A percentile compares a stretch with the other conserved stretches of the same genome.
These are phyloP conservation scores for Rhynchospora breviuscula DNA, from an alignment of 176 grass and related monocot species.

Conservation along the genomic window DNA sequence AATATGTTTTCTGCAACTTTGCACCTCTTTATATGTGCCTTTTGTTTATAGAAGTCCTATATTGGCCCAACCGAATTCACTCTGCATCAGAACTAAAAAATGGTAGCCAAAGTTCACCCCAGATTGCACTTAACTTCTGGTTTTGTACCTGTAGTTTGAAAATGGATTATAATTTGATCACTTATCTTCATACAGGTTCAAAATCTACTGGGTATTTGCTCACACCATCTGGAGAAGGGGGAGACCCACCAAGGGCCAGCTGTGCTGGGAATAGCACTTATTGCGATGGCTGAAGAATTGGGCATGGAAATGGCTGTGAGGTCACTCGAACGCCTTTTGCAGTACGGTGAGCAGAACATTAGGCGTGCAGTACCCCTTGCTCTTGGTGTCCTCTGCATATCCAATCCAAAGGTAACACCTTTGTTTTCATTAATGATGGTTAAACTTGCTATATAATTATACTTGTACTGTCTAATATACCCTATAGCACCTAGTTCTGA, in stretches of 20 bases:
- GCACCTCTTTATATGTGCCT: background rate
- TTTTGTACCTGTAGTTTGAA: slow-evolving; percentile 4
- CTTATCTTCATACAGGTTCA: slow-evolving; percentile 54
- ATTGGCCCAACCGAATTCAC: background rate
- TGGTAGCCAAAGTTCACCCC: background rate
- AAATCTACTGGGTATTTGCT: slow-evolving; percentile 79
- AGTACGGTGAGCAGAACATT: slow-evolving; percentile 99
- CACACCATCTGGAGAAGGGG: slow-evolving; percentile 90
- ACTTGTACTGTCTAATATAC: background rate
- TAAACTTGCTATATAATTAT: background rate
- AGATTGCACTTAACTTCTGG: background rate
- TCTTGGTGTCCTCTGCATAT: slow-evolving; percentile 92
- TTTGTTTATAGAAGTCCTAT: background rate
- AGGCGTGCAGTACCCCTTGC: slow-evolving; percentile 90
- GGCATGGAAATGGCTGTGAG: slow-evolving; percentile 85
- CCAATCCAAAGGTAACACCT: slow-evolving; percentile 75
- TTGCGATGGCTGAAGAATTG: slow-evolving; percentile 96
- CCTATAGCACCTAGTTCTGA: background rate
- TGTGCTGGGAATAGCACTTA: slow-evolving; percentile 97
- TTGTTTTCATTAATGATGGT: background rate
- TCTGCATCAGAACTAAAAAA: background rate
- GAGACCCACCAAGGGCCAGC: slow-evolving; percentile 96
- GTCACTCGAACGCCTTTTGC: slow-evolving; percentile 77
- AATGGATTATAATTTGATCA: slow-evolving; percentile 4
- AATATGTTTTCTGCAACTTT: background rate